These are phyloP conservation scores for Verticillium nonalfalfae DNA, from an alignment of 2,329 filamentous ascomycete genomes.

Conservation along the genomic window DNA sequence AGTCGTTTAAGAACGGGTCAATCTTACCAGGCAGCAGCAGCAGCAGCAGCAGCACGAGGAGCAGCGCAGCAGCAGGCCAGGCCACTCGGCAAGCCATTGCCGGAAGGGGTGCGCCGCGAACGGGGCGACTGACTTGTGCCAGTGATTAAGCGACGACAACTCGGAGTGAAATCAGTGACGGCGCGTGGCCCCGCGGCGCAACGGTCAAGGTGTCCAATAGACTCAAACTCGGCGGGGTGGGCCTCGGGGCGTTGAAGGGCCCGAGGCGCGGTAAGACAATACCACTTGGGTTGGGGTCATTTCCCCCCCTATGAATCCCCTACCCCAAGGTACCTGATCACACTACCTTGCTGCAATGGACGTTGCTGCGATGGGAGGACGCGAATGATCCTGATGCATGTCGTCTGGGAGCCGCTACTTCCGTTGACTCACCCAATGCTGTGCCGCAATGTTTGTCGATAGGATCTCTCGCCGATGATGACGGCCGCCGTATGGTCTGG, in stretches of 20 bases:
- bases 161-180: not conserved
- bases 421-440: not conserved
- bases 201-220: not conserved
- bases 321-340: no score
- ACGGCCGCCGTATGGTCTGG: not conserved
- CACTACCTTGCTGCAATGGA: no score
- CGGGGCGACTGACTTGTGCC: not conserved
- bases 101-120: not conserved
- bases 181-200: not conserved
- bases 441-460: not conserved
- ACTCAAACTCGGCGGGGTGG: not conserved
- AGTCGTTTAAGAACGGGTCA: not conserved
- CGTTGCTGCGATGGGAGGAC: no score
- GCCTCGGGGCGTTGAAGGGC: not conserved
- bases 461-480: not conserved
- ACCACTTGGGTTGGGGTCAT: not conserved
- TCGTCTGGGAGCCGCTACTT: not conserved
- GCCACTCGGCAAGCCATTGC: not conserved
- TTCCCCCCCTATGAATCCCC: no score
- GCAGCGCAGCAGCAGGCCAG: no score
- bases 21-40: not conserved
- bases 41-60: not conserved
- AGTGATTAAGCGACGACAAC: not conserved
- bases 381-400: not conserved
- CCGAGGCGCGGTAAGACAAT: not conserved